Conservation (phyloP, 2,329 filamentous ascomycete species). For the Fusarium verrucosum region DNA sequence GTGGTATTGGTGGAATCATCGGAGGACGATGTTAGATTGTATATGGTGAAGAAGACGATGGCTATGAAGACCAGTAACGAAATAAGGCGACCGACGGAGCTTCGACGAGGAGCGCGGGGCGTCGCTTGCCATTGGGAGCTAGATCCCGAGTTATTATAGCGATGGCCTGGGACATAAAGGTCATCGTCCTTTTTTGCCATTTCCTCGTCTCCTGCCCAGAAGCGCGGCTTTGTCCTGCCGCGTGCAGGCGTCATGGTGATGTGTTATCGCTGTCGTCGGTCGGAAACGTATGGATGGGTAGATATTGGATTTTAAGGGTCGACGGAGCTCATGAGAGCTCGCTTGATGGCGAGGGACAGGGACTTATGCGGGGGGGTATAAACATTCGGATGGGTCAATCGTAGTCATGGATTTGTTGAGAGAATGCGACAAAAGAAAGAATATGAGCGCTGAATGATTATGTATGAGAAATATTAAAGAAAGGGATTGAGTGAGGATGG, state of each 20-base stretch:
- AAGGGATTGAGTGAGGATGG: conserved; percentile 1
- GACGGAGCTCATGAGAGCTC: conserved; percentile 29
- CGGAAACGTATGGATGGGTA: not conserved
- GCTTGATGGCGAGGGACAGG: conserved; percentile 15
- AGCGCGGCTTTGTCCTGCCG: conserved; percentile 47
- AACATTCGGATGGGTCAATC: conserved; percentile 13
- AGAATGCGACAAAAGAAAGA: not conserved
- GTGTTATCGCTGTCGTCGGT: conserved; percentile 4
- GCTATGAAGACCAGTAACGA: conserved; percentile 64
- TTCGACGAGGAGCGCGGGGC: conserved; percentile 58
- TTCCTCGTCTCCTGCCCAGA: conserved; percentile 64
- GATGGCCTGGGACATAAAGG: conserved; percentile 46
- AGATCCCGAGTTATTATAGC: conserved; percentile 43
- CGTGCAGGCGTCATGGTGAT: conserved; percentile 52
- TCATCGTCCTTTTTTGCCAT: conserved; percentile 67
- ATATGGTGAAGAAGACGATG: conserved; percentile 62
- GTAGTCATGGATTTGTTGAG: not conserved
- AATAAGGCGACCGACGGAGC: conserved; percentile 63
- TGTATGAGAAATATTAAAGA: not conserved
- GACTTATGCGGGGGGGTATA: not conserved
- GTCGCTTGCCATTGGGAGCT: conserved; percentile 52
- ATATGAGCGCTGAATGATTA: not conserved
- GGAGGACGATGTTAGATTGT: conserved; percentile 48
- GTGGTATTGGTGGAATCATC: conserved; percentile 8
- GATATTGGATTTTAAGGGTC: conserved; percentile 2